Evolutionary conservation across 805 yeast genomes (phyloP), one percentile per base, ranked within the genome.

Genomic region (Yarrowia sp.): DNA sequence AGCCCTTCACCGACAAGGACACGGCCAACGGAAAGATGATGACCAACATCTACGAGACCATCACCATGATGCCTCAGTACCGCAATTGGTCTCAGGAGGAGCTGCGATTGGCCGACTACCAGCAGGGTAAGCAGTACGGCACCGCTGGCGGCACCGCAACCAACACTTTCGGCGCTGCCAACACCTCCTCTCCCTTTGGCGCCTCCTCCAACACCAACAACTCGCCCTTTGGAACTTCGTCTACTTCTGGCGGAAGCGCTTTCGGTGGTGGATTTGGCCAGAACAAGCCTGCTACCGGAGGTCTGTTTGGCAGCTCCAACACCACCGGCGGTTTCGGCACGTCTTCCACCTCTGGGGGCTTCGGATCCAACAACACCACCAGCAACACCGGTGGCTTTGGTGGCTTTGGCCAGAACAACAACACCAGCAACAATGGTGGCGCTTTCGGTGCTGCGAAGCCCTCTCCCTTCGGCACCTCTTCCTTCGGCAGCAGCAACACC

Each of bases 41-140:
- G 6, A 76, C 78, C 19, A 85, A 84, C 62, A 74, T 79, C 55
- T 92, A 78, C 74, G 90, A 93, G 73, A 84, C 84, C 67, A 87
- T 94, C 65, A 78, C 88, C 10, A 82, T 89, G 46, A 92, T 94
- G 97, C 96, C 96, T 5, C 96, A 90, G 73, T 94, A 93, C 71
- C 81, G 81, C 68, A 84, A 85, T 67, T 88, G 74, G 68, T 88
- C 97, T 0, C 82, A 85, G 69, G 97, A 63, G 73, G 99, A 94
- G 72, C 81, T 94, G 73, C 82, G 99, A 71, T 77, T 81, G 67
- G 93, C 87, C 72, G 99, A 94, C 75, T 94, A 94, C 72, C 83
- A 84, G 68, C 88, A 84, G 66, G 83, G 83, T 61, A 80, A 94
- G 70, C 80, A 83, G 64, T 83, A 66, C 65, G 92, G 89, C 14